A percentile compares a stretch with the other conserved stretches of the same genome.
phyloP scores from a whole-genome alignment of 2,329 filamentous ascomycete species.

The Amphichorda felina region DNA sequence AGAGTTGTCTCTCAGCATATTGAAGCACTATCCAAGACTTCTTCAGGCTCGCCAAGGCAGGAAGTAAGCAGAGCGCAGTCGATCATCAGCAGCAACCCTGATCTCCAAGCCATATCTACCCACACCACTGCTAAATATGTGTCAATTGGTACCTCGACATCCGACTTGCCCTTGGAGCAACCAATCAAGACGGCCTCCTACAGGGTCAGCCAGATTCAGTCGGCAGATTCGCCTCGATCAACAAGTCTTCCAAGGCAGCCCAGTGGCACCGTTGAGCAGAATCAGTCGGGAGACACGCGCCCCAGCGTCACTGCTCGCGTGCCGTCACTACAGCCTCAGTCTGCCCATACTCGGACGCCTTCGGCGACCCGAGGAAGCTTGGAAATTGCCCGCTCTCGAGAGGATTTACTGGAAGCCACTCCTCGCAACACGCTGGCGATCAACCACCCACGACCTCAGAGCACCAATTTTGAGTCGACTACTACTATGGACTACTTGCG shows the following conservation, averaged over 20 bases:
- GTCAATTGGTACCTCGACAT: slow-evolving; percentile 71
- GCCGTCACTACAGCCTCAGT: slow-evolving; percentile 12
- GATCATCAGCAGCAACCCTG: slow-evolving; percentile 51
- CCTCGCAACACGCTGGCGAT: not conserved
- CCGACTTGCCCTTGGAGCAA: slow-evolving; percentile 38
- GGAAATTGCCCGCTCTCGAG: slow-evolving; percentile 54
- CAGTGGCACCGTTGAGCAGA: slow-evolving; percentile 4
- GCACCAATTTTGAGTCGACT: slow-evolving; percentile 73
- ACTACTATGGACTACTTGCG: slow-evolving; percentile 61
- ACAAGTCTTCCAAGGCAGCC: slow-evolving; percentile 14
- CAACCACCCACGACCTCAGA: slow-evolving; percentile 57
- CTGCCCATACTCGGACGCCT: slow-evolving; percentile 9
- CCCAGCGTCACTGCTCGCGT: slow-evolving; percentile 9
- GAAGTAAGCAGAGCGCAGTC: slow-evolving; percentile 49
- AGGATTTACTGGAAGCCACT: slow-evolving; percentile 43
- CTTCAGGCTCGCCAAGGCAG: slow-evolving; percentile 27
- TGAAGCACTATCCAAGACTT: slow-evolving; percentile 19
- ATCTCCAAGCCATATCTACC: slow-evolving; percentile 44
- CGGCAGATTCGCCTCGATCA: slow-evolving; percentile 12
- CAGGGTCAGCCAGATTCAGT: slow-evolving; percentile 8
- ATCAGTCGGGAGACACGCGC: slow-evolving; percentile 9
- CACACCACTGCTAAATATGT: slow-evolving; percentile 28
- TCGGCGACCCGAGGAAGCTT: slow-evolving; percentile 53
- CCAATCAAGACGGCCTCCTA: slow-evolving; percentile 5
- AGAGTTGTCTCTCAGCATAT: not conserved